These are phyloP conservation scores for Aspergillus coremiiformis DNA, from an alignment of 495 filamentous ascomycete genomes.

Conservation along the genomic window DNA sequence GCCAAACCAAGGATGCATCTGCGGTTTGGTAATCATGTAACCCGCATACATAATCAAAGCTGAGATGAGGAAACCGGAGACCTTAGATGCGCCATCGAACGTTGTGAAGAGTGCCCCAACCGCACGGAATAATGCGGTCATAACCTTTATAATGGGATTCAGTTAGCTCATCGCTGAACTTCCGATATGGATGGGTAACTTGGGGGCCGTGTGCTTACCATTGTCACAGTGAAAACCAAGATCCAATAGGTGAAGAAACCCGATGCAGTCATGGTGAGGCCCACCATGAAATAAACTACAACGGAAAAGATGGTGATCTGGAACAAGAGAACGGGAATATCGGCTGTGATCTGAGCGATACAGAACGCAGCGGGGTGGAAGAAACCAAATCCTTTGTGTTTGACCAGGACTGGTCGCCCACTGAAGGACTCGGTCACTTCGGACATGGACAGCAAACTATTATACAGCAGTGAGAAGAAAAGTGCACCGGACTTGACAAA, in stretches of 20 bases:
- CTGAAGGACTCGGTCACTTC: constrained; percentile 66
- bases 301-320: constrained; percentile 60
- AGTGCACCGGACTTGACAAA: constrained; percentile 49
- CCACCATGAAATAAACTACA: constrained; percentile 69
- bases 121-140: constrained; percentile 49
- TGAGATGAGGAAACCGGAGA: constrained; percentile 41
- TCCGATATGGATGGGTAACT: not conserved
- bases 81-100: constrained; percentile 48
- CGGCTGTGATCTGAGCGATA: constrained; percentile 61
- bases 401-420: constrained; percentile 62
- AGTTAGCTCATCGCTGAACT: not conserved
- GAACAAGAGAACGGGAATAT: constrained; percentile 58
- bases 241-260: constrained; percentile 48
- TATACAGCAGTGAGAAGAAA: constrained; percentile 74
- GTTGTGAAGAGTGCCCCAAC: constrained; percentile 44
- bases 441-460: constrained; percentile 62
- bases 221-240: constrained; percentile 33
- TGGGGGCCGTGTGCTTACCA: constrained; percentile 13
- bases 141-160: constrained; percentile 3
- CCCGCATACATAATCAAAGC: constrained; percentile 51
- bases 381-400: constrained; percentile 69
- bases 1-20: constrained; percentile 70
- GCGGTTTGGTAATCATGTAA: constrained; percentile 54
- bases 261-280: constrained; percentile 37
- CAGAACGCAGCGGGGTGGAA: constrained; percentile 68